Conservation (phyloP, 2,329 filamentous ascomycete species). For the Tricladium varicosporioides region DNA sequence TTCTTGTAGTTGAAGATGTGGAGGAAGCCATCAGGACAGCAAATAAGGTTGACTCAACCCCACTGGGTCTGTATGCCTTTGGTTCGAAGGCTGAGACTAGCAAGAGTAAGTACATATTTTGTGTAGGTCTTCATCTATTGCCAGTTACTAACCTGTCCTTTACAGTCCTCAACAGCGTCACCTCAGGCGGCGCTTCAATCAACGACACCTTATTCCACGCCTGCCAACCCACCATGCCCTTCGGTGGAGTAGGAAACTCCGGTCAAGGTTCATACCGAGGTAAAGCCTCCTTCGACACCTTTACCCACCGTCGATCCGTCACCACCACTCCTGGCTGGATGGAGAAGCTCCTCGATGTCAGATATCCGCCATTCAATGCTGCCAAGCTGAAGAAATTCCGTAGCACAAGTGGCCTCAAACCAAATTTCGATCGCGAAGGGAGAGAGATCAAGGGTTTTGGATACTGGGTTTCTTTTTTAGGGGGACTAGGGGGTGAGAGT, state of each 20-base stretch:
- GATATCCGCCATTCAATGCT: slow-evolving; percentile 62
- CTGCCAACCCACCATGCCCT: slow-evolving; percentile 67
- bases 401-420: slow-evolving; percentile 43
- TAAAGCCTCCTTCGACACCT: slow-evolving; percentile 67
- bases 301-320: slow-evolving; percentile 58
- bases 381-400: slow-evolving; percentile 43
- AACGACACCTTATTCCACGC: slow-evolving; percentile 71
- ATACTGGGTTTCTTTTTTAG: slow-evolving; percentile 53
- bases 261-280: slow-evolving; percentile 78
- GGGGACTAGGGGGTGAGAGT: slow-evolving; percentile 50
- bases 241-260: slow-evolving; percentile 80
- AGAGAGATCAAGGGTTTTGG: slow-evolving; percentile 47
- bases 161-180: slow-evolving; percentile 58
- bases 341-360: slow-evolving; percentile 63
- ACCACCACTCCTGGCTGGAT: slow-evolving; percentile 65
- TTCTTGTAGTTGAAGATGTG: slow-evolving; percentile 75
- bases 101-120: slow-evolving; percentile 52
- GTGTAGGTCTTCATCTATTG: too few relatives aligned
- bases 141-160: too few relatives aligned
- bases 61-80: slow-evolving; percentile 82
- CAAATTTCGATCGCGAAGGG: slow-evolving; percentile 63
- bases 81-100: slow-evolving; percentile 76
- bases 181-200: slow-evolving; percentile 65
- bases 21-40: slow-evolving; percentile 82
- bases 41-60: slow-evolving; percentile 78